A percentile compares a stretch with the other conserved stretches of the same genome.
Conservation (phyloP, 129 eudicot species). For the Rutidosis leptorrhynchoides region DNA sequence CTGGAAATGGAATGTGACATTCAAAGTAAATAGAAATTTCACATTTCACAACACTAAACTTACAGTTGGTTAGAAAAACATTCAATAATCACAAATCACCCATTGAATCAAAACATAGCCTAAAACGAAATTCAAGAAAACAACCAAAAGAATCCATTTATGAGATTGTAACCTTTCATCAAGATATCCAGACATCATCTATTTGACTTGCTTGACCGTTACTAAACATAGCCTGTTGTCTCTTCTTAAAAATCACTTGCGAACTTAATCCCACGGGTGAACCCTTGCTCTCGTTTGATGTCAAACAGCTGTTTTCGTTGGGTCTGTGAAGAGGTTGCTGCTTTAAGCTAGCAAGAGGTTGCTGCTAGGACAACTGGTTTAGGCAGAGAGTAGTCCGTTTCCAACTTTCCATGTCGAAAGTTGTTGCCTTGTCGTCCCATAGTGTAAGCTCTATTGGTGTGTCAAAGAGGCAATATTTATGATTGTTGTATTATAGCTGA, state of each 20-base stretch:
- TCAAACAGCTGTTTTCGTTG: constrained; percentile 50
- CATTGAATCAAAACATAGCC: constrained; percentile 8
- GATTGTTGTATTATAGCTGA: too few species aligned
- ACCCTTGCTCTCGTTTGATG: constrained; percentile 53
- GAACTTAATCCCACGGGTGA: constrained; percentile 48
- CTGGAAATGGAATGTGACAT: too few species aligned
- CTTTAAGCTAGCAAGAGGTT: too few species aligned
- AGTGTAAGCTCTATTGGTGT: too few species aligned
- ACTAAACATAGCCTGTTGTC: constrained; percentile 47
- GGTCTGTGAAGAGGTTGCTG: too few species aligned
- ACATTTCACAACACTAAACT: constrained; percentile 29
- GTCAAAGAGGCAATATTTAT: too few species aligned
- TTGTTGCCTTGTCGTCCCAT: too few species aligned
- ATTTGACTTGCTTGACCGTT: constrained; percentile 45
- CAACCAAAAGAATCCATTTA: constrained; percentile 18
- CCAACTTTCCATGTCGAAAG: too few species aligned
- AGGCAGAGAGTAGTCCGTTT: too few species aligned
- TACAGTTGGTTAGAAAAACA: constrained; percentile 26
- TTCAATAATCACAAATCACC: constrained; percentile 21
- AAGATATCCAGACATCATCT: constrained; percentile 57
- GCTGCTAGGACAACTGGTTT: too few species aligned
- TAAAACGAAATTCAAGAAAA: constrained; percentile 5
- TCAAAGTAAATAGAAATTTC: too few species aligned
- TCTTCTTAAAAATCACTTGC: constrained; percentile 51
- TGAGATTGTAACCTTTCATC: background rate